Base-by-base conservation (phyloP, 2,329 filamentous ascomycete genomes). In the Uncinocarpus reesii region DNA sequence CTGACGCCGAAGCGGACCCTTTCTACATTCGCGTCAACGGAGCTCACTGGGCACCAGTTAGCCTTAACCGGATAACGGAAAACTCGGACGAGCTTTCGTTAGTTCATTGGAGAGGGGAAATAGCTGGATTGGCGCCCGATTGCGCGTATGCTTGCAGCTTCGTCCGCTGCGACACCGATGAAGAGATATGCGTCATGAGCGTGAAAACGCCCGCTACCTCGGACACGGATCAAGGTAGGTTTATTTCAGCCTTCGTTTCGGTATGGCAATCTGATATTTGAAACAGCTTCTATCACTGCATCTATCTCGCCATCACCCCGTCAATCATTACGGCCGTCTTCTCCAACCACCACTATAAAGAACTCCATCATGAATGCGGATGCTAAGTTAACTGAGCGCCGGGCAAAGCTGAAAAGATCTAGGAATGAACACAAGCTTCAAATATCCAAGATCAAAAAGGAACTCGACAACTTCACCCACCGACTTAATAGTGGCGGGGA, bases 11-110 rank as follows among this genome's bases (percentile, higher is more conserved):
- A 38, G 54, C 72, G 52, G 78, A 79, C 60, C 79, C 79, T 36
- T 80, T 82, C 60, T 81, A 77, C 61, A 74, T 82, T 45, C 77
- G 78, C 58, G 73, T 83, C 52, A 82, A 83, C 58, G 77, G 78
- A 37, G 78, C 79, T 18, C 72, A 77, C 53, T 83, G 79, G 79
- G 78, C 77, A 52, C 80, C 79, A 16, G 75, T 75, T 44, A 71
- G 71, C 40, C 77, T 82, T 50, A 68, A 65, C 51, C 68, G 63
- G 54, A 64, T 68, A 53, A 59, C 70, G 36, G 63, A 72, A 50
- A 62, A 67, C 43, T 66, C 67, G 26, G 65, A 65, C 56, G 69
- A 66, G 51, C 70, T 57, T 56, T 71, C 64, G 56, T 61, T 65
- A 60, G 65, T 59, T 58, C 69, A 71, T 52, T 82, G 76, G 74